These are phyloP conservation scores for Fusarium paranaense DNA, from an alignment of 2,329 filamentous ascomycete genomes.

Conservation along the genomic window DNA sequence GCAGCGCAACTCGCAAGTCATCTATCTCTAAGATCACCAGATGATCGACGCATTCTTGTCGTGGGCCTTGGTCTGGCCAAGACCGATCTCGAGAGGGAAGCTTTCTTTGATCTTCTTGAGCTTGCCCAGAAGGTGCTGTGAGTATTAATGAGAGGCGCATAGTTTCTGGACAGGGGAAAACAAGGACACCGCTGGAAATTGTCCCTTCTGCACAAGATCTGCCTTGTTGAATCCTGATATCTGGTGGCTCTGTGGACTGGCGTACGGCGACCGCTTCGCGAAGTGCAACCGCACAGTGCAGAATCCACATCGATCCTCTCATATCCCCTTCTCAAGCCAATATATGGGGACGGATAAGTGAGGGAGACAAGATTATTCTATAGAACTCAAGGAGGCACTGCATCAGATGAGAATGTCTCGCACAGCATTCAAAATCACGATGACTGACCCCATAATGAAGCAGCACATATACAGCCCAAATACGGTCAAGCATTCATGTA, in stretches of 20 bases:
- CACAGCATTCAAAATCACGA: background rate
- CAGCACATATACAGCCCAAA: background rate
- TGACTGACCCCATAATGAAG: no score
- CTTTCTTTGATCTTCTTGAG: constrained; percentile 75
- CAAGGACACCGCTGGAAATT: background rate
- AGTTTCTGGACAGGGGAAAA: no score
- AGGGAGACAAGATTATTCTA: background rate
- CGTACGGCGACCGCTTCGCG: background rate
- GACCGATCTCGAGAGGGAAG: constrained; percentile 62
- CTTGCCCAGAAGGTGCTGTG: constrained; percentile 69
- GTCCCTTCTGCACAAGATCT: background rate
- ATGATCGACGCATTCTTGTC: constrained; percentile 70
- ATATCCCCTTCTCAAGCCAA: background rate
- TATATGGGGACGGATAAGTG: background rate
- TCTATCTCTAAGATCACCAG: constrained; percentile 76
- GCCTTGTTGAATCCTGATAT: background rate
- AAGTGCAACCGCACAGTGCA: background rate
- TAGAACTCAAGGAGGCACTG: background rate
- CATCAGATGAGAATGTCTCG: background rate
- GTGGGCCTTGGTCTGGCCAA: constrained; percentile 70
- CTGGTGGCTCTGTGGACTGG: background rate
- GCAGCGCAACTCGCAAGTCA: constrained; percentile 89
- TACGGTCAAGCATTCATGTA: constrained; percentile 39
- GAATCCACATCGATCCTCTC: background rate
- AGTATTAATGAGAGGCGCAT: background rate